phyloP scores from a whole-genome alignment of 2,329 filamentous ascomycete species.

The Botrytis fragariae region DNA sequence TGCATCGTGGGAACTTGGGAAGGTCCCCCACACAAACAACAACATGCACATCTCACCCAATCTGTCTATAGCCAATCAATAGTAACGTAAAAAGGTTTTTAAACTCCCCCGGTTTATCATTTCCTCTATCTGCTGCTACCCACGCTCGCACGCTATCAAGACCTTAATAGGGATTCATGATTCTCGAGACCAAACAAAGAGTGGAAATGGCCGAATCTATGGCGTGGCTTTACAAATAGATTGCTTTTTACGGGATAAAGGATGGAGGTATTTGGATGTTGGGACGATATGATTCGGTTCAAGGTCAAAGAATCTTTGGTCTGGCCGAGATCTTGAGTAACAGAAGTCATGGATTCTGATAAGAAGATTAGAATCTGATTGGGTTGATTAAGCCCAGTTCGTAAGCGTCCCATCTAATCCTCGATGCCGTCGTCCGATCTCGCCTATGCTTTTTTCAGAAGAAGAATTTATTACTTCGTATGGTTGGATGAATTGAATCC shows the following conservation, averaged over 20 bases:
- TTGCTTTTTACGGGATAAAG: constrained; percentile 28
- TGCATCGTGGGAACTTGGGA: not conserved
- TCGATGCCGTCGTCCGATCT: constrained; percentile 7
- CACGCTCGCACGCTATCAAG: not conserved
- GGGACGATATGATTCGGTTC: constrained; percentile 10
- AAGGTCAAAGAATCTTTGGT: not conserved
- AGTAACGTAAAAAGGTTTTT: constrained; percentile 10
- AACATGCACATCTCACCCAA: constrained; percentile 1
- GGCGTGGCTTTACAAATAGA: constrained; percentile 28
- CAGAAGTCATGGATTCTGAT: constrained; percentile 16
- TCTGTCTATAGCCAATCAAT: constrained; percentile 8
- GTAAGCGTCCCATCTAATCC: constrained; percentile 14
- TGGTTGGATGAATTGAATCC: not conserved
- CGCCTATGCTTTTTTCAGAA: not conserved
- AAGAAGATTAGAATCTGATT: constrained; percentile 9
- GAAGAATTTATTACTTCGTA: not conserved
- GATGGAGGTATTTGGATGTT: not conserved
- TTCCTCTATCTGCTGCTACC: constrained; percentile 5
- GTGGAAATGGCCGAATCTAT: constrained; percentile 17
- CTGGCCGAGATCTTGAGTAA: not conserved
- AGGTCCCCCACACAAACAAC: not conserved
- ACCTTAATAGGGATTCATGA: not conserved
- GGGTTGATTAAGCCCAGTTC: constrained; percentile 9
- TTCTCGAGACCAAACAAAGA: constrained; percentile 1
- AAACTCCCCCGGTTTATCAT: not conserved